A percentile compares a stretch with the other conserved stretches of the same genome.
Evolutionary conservation across 768 basidiomycete genomes (phyloP).

Genomic region (Tricholoma furcatifolium): DNA sequence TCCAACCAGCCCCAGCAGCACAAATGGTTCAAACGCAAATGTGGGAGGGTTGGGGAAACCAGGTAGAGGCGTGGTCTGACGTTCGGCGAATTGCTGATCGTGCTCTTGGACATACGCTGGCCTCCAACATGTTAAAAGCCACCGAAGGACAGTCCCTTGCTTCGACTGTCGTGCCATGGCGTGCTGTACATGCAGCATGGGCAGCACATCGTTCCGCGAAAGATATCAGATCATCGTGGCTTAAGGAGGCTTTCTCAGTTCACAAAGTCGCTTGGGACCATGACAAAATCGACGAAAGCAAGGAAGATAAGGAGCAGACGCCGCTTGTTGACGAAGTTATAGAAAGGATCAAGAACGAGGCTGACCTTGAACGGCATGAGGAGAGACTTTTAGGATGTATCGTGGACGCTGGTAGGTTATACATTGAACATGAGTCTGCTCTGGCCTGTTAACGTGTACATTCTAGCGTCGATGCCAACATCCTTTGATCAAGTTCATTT

Average conservation of each 20-base stretch:
- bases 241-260: slow-evolving; percentile 45
- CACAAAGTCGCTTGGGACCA: slow-evolving; percentile 24
- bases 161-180: slow-evolving; percentile 65
- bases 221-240: slow-evolving; percentile 58
- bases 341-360: slow-evolving; percentile 72
- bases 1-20: background rate
- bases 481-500: slow-evolving; percentile 88
- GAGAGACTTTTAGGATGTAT: slow-evolving; percentile 80
- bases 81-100: slow-evolving; percentile 76
- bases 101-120: slow-evolving; percentile 66
- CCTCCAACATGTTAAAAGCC: slow-evolving; percentile 23
- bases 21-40: slow-evolving; percentile 26
- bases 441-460: slow-evolving; percentile 9
- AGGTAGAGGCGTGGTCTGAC: slow-evolving; percentile 65
- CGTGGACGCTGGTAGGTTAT: slow-evolving; percentile 69
- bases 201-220: slow-evolving; percentile 46
- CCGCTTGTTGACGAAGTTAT: slow-evolving; percentile 64
- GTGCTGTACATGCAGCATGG: slow-evolving; percentile 68
- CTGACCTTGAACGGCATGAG: slow-evolving; percentile 79
- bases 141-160: slow-evolving; percentile 46
- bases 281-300: slow-evolving; percentile 34
- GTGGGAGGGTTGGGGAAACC: slow-evolving; percentile 70
- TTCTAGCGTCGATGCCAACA: slow-evolving; percentile 69
- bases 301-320: slow-evolving; percentile 34
- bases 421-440: background rate